Conservation (phyloP, 2,329 filamentous ascomycete genomes). For the Aspergillus oerlinghausenensis region DNA sequence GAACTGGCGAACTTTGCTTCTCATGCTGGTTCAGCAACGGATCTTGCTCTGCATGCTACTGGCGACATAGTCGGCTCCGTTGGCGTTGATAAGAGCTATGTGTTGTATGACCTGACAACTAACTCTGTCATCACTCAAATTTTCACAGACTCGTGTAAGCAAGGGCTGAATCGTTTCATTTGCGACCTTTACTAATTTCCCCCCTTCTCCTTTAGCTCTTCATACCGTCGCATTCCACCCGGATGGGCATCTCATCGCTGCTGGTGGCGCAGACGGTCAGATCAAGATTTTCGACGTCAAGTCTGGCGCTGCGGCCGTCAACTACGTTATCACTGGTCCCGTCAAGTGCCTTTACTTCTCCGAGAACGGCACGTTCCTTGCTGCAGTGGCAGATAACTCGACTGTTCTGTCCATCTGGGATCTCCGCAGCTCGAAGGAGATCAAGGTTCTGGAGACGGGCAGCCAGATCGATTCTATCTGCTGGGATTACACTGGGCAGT, state of each 20-base stretch:
- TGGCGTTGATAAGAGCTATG: slow-evolving; percentile 85
- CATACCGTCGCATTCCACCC: slow-evolving; percentile 85
- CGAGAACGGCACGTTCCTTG: slow-evolving; percentile 96
- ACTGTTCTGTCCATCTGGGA: slow-evolving; percentile 84
- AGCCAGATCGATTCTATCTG: slow-evolving; percentile 68
- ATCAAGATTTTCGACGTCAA: slow-evolving; percentile 89
- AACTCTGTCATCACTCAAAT: slow-evolving; percentile 70
- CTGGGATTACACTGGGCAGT: slow-evolving; percentile 97
- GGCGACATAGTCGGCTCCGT: slow-evolving; percentile 80
- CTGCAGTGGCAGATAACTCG: slow-evolving; percentile 72
- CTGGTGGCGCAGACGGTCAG: slow-evolving; percentile 71
- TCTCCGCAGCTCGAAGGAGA: slow-evolving; percentile 74
- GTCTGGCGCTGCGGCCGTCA: slow-evolving; percentile 69
- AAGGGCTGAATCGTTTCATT: slow-evolving; percentile 7
- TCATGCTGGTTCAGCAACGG: slow-evolving; percentile 77
- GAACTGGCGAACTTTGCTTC: slow-evolving; percentile 68
- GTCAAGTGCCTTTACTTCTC: slow-evolving; percentile 79
- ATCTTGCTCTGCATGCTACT: slow-evolving; percentile 75
- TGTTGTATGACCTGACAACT: slow-evolving; percentile 74
- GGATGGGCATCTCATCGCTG: slow-evolving; percentile 89
- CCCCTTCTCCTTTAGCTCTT: slow-evolving; percentile 52
- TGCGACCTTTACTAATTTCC: not conserved
- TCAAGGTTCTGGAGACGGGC: slow-evolving; percentile 83
- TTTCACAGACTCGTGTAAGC: slow-evolving; percentile 72
- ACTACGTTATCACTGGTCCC: slow-evolving; percentile 61